Base-by-base conservation (phyloP, 2,329 filamentous ascomycete species). In the Sclerotinia spermophila region DNA sequence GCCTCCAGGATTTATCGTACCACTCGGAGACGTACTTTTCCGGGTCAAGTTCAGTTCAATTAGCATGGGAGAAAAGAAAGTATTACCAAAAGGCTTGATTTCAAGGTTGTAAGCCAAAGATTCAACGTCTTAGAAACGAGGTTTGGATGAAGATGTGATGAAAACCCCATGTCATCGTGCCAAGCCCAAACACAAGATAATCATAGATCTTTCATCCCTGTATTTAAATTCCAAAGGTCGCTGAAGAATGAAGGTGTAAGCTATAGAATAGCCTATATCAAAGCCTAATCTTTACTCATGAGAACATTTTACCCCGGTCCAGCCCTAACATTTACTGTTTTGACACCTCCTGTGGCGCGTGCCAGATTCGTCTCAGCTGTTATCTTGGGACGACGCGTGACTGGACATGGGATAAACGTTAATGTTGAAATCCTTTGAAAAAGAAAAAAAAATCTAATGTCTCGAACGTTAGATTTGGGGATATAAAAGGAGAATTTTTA, bases 281-380 rank as follows among this genome's bases (percentile, higher is more conserved):
- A 24, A 42, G 33, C 24, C n/a, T n/a, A 66, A 65, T 66, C n/a
- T 30, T 65, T 53, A n/a, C 45, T n/a, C n/a, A 51, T 40, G 30
- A 35, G n/a, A n/a, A 15, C 3, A 30, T 24, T 42, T 33, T 35
- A 55, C 60, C 68, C 51, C 33, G 60, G 42, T 35, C 51, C 53
- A 56, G 42, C 60, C 60, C 48, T 66, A 66, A 70, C 68, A 58
- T n/a, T 42, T 70, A 30, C 11, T 44, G 68, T 70, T 70, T 67
- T 66, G 40, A 27, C 15, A 44, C 11, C 48, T 27, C 40, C 27
- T 44, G 48, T 58, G 68, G 60, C 60, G 48, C 55, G 76, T 77
- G 48, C 72, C 76, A 78, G 73, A 74, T 42, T 69, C 73, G 77
- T 78, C 77, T 78, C 77, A 76, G 53, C 60, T 71, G 67, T 70